These are phyloP conservation scores for Chlorella sp. DNA, from an alignment of 139 green algal species.

Conservation along the genomic window DNA sequence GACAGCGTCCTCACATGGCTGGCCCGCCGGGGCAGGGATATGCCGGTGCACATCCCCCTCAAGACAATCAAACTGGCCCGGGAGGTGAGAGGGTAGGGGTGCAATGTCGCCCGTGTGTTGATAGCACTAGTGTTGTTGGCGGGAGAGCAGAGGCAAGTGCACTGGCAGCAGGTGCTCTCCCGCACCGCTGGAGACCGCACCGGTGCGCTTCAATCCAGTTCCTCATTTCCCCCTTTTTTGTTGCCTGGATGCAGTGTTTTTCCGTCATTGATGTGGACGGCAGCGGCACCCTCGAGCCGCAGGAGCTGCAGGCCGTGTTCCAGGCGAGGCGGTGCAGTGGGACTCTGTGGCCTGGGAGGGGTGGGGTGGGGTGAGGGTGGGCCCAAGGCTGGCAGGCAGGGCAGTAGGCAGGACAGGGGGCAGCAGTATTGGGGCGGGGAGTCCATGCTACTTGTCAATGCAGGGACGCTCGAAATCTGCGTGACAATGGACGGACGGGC, in stretches of 20 bases:
- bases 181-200: no score
- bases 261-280: constrained; percentile 60
- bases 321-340: constrained; percentile 35
- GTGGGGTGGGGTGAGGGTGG: background rate
- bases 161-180: no score
- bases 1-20: constrained; percentile 4
- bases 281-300: constrained; percentile 56
- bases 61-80: background rate
- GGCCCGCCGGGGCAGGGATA: background rate
- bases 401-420: background rate
- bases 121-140: background rate
- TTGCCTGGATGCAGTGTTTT: constrained; percentile 53
- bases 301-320: constrained; percentile 61
- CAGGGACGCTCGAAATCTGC: no score
- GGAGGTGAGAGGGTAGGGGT: background rate
- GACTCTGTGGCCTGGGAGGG: background rate
- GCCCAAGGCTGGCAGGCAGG: background rate
- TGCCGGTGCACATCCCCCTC: constrained; percentile 5
- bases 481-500: no score
- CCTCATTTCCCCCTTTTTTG: no score
- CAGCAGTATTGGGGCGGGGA: background rate
- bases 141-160: no score
- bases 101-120: background rate
- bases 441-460: no score
- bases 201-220: no score